phyloP scores from a whole-genome alignment of 169 alveolate species.

The Fabrea salina region DNA sequence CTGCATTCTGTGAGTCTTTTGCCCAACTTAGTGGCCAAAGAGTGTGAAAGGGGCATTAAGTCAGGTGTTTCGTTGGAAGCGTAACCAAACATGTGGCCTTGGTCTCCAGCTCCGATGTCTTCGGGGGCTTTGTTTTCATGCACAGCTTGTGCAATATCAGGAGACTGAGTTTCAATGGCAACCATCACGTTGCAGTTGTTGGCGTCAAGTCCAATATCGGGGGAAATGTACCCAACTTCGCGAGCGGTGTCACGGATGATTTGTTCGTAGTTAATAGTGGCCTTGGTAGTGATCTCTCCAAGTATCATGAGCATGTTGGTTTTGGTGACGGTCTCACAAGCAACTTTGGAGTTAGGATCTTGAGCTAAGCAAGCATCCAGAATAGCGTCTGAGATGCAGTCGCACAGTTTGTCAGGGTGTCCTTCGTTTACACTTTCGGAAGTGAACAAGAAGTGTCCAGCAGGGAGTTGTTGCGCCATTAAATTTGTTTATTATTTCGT shows the following conservation, averaged over 20 bases:
- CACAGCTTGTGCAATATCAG: constrained; percentile 96
- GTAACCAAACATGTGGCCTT: constrained; percentile 99
- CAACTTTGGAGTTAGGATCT: constrained; percentile 93
- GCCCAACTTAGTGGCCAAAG: constrained; percentile 92
- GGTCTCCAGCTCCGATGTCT: constrained; percentile 97
- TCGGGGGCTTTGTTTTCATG: constrained; percentile 91
- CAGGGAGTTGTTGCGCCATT: too few species aligned
- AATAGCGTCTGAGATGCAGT: constrained; percentile 98
- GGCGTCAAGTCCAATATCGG: constrained; percentile 91
- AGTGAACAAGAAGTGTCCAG: constrained; percentile 92
- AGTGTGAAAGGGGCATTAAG: constrained; percentile 97
- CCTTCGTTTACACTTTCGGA: constrained; percentile 99
- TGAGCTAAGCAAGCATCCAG: constrained; percentile 97
- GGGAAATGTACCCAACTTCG: constrained; percentile 90
- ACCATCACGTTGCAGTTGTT: constrained; percentile 92
- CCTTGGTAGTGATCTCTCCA: constrained; percentile 96
- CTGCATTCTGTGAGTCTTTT: constrained; percentile 93
- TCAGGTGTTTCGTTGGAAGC: constrained; percentile 98
- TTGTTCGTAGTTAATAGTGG: constrained; percentile 89
- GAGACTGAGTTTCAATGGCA: constrained; percentile 92
- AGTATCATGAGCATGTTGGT: constrained; percentile 94
- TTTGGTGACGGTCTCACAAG: constrained; percentile 96
- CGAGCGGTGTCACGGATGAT: constrained; percentile 93
- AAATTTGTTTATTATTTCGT: too few species aligned
- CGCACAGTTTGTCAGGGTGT: constrained; percentile 99